Evolutionary conservation across 2,329 filamentous ascomycete species (phyloP).

Genomic region (Aspergillus candidus): DNA sequence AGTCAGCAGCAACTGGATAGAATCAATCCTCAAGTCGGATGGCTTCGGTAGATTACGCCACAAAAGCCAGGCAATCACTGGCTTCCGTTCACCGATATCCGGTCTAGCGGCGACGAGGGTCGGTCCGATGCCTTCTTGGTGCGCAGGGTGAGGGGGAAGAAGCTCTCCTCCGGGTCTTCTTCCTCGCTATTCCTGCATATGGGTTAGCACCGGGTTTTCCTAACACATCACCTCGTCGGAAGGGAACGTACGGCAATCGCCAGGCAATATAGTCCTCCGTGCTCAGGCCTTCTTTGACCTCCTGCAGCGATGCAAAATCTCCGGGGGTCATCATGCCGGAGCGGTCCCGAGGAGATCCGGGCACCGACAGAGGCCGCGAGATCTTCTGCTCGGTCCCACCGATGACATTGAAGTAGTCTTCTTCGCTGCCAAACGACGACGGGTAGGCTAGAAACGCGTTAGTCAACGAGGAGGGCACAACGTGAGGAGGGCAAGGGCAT

Average conservation of each 20-base stretch:
- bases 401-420: slow-evolving; percentile 84
- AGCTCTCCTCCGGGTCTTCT: slow-evolving; percentile 78
- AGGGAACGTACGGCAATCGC: slow-evolving; percentile 82
- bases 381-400: slow-evolving; percentile 93
- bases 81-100: slow-evolving; percentile 27
- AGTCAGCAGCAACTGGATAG: no score
- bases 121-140: slow-evolving; percentile 39
- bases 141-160: slow-evolving; percentile 62
- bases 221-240: not conserved
- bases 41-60: not conserved
- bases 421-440: slow-evolving; percentile 67
- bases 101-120: slow-evolving; percentile 33
- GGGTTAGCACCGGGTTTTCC: slow-evolving; percentile 15
- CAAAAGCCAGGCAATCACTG: slow-evolving; percentile 2
- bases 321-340: slow-evolving; percentile 98
- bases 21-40: no score
- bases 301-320: slow-evolving; percentile 93
- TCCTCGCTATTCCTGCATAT: slow-evolving; percentile 61
- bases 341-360: slow-evolving; percentile 83
- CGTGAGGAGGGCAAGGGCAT: slow-evolving; percentile 5
- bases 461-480: slow-evolving; percentile 1
- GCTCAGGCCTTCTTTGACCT: slow-evolving; percentile 83
- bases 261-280: slow-evolving; percentile 98
- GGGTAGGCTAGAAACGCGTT: slow-evolving; percentile 63
- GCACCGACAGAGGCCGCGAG: slow-evolving; percentile 85